phyloP scores from a whole-genome alignment of 768 basidiomycete species.

The Pleurotus platypus region DNA sequence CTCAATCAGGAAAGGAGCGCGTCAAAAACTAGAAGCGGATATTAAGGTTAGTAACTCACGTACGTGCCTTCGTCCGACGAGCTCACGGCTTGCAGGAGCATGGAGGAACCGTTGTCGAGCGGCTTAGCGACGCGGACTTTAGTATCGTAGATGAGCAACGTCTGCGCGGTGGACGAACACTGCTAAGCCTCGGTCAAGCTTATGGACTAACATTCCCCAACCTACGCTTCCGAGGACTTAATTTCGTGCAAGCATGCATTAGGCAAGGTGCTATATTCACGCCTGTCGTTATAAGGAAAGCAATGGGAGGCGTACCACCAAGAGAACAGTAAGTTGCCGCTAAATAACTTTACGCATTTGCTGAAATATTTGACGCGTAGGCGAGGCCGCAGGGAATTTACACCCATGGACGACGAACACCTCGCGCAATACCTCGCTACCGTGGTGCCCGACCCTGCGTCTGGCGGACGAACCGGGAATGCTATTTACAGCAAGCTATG shows the following conservation, averaged over 20 bases:
- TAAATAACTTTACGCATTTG: background rate
- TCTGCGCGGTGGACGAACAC: conserved; percentile 8
- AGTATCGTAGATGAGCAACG: conserved; percentile 18
- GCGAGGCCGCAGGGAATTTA: conserved; percentile 26
- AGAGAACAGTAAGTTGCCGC: background rate
- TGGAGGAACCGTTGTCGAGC: conserved; percentile 17
- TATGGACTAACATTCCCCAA: conserved; percentile 13
- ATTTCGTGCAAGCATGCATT: conserved; percentile 16
- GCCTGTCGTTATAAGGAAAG: conserved; percentile 5
- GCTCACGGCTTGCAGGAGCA: conserved; percentile 11
- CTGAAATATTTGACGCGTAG: background rate
- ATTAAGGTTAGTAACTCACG: conserved; percentile 28
- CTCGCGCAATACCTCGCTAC: conserved; percentile 34
- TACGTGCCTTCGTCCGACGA: background rate
- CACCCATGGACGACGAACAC: conserved; percentile 32
- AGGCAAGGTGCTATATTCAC: conserved; percentile 9
- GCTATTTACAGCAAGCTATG: conserved; percentile 29
- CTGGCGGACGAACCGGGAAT: conserved; percentile 37
- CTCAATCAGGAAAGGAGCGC: conserved; percentile 20
- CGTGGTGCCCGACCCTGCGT: conserved; percentile 25
- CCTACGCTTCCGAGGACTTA: conserved; percentile 18
- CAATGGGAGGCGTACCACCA: conserved; percentile 16
- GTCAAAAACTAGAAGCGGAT: conserved; percentile 17
- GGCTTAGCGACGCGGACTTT: conserved; percentile 15
- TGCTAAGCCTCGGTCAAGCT: conserved; percentile 9